Evolutionary conservation across 1,139 yeast genomes (phyloP).

Genomic region (Suhomyces coccinellae): DNA sequence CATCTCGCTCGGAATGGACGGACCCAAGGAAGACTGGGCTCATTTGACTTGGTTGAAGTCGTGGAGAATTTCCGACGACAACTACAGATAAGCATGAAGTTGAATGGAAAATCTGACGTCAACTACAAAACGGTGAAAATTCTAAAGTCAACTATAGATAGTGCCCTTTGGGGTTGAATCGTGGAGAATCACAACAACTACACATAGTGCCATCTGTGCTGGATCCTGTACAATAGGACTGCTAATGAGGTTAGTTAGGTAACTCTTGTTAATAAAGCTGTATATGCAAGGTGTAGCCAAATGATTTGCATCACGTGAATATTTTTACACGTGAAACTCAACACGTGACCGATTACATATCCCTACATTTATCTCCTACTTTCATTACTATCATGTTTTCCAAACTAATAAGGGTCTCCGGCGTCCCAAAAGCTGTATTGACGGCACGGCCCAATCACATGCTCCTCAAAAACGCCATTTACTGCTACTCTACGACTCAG

Average conservation of each 20-base stretch:
- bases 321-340: neutral
- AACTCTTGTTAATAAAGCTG: neutral
- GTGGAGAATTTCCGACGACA: slow-evolving; percentile 60
- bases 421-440: neutral
- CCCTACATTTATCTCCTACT: neutral
- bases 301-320: neutral
- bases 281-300: neutral
- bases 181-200: no score
- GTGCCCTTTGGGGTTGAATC: no score
- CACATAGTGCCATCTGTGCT: neutral
- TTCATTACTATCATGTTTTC: neutral
- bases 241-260: slow-evolving; percentile 1
- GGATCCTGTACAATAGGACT: slow-evolving; percentile 1
- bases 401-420: neutral
- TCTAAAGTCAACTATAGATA: no score
- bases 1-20: slow-evolving; percentile 88
- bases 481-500: slow-evolving; percentile 3
- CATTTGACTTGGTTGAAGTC: slow-evolving; percentile 74
- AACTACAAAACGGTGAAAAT: no score
- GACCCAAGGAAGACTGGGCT: slow-evolving; percentile 64
- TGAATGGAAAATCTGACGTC: no score
- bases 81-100: slow-evolving; percentile 20
- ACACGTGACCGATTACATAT: neutral
- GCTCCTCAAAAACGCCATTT: neutral
- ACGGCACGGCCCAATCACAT: neutral